Conservation (phyloP, 2,329 filamentous ascomycete genomes). For the Teratosphaeria destructans region DNA sequence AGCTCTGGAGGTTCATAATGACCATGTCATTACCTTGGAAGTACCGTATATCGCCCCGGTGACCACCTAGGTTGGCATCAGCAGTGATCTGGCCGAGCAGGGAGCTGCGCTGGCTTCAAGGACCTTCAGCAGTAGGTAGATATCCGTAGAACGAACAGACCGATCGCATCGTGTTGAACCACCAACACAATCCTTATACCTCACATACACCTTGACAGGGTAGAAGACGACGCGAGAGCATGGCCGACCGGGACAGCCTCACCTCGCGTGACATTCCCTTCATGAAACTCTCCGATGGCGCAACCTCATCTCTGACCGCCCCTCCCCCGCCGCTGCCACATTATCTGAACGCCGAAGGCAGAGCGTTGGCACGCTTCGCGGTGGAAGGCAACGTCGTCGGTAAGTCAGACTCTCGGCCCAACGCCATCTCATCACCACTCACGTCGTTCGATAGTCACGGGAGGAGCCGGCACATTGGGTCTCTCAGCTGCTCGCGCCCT, state of each 20-base stretch:
- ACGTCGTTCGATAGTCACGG: constrained; percentile 44
- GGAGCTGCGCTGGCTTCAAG: not conserved
- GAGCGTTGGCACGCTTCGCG: constrained; percentile 39
- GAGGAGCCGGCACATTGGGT: constrained; percentile 55
- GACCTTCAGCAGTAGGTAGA: not conserved
- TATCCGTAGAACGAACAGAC: not conserved
- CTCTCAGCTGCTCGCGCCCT: constrained; percentile 50
- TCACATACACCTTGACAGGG: not conserved
- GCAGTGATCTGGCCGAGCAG: too few species aligned
- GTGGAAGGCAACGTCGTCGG: constrained; percentile 44
- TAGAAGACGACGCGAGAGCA: constrained; percentile 8
- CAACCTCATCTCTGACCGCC: constrained; percentile 30
- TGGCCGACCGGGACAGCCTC: constrained; percentile 34
- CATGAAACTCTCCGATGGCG: constrained; percentile 40
- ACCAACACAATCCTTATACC: not conserved
- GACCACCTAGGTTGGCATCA: not conserved
- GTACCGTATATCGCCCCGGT: not conserved
- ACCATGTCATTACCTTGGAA: too few species aligned
- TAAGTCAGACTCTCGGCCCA: constrained; percentile 23
- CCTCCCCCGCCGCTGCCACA: constrained; percentile 36
- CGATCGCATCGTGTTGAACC: not conserved
- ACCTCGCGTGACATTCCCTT: constrained; percentile 35
- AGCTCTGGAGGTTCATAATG: too few species aligned
- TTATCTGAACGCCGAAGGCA: constrained; percentile 30
- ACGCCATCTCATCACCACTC: not conserved